Conservation (phyloP, 148 eudicot species). For the Chenopodium quinoa region DNA sequence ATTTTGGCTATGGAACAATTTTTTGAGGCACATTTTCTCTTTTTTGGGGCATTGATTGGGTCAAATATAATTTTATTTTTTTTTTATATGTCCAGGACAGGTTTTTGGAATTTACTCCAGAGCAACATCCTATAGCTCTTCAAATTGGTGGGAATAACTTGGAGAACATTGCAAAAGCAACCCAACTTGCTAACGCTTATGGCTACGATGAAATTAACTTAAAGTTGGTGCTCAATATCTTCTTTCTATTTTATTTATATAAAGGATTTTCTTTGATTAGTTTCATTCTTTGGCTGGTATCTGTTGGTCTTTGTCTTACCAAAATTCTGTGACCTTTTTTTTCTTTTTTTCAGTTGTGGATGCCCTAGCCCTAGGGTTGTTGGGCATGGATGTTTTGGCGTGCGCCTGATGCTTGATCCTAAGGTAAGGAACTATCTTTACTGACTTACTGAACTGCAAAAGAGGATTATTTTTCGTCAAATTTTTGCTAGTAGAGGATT, state of each 20-base stretch:
- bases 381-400: slow-evolving; percentile 98
- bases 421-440: slow-evolving; percentile 48
- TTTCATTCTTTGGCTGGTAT: slow-evolving; percentile 12
- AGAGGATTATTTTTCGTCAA: background rate
- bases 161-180: slow-evolving; percentile 86
- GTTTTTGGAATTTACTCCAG: slow-evolving; percentile 72
- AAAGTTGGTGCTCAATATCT: slow-evolving; percentile 47
- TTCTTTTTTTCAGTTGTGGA: slow-evolving; percentile 67
- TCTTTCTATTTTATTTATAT: background rate
- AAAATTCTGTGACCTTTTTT: slow-evolving; percentile 19
- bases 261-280: background rate
- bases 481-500: slow-evolving; percentile 18
- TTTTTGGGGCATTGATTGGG: background rate
- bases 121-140: slow-evolving; percentile 96
- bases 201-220: slow-evolving; percentile 95
- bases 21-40: background rate
- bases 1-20: background rate
- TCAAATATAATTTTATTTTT: background rate
- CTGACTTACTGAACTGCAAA: background rate
- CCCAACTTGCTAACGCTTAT: slow-evolving; percentile 72
- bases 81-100: slow-evolving; percentile 62
- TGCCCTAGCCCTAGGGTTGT: slow-evolving; percentile 96
- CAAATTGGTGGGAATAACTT: slow-evolving; percentile 93
- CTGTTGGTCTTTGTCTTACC: slow-evolving; percentile 6
- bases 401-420: slow-evolving; percentile 91